A percentile compares a stretch with the other conserved stretches of the same genome.
These are phyloP conservation scores for Paraphaeosphaeria sporulosa DNA, from an alignment of 2,329 filamentous ascomycete species.

Conservation along the genomic window DNA sequence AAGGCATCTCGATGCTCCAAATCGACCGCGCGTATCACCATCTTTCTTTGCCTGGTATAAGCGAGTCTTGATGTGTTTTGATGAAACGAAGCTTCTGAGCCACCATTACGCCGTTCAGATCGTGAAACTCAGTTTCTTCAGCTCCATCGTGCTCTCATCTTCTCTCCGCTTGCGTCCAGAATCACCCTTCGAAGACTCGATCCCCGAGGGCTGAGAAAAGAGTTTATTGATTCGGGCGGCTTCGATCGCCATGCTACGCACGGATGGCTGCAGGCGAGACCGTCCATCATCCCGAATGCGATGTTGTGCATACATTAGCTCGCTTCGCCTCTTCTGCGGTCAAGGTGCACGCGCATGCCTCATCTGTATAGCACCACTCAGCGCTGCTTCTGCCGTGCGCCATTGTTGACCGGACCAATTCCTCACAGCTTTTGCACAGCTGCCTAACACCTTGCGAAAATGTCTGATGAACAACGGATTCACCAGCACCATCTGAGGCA, in stretches of 20 bases:
- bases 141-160: too few relatives aligned
- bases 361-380: background rate
- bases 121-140: too few relatives aligned
- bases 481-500: constrained; percentile 5
- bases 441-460: background rate
- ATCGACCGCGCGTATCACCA: too few relatives aligned
- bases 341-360: background rate
- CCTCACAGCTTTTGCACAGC: constrained; percentile 4
- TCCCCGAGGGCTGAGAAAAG: background rate
- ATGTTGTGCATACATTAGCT: constrained; percentile 1
- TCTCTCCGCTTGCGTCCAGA: too few relatives aligned
- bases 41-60: too few relatives aligned
- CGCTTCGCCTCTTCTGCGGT: constrained; percentile 1
- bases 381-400: background rate
- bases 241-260: background rate
- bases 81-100: too few relatives aligned
- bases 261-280: background rate
- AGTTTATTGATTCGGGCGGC: background rate
- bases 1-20: too few relatives aligned
- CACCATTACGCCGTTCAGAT: too few relatives aligned
- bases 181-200: too few relatives aligned
- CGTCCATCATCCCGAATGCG: background rate
- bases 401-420: background rate
- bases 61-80: too few relatives aligned
- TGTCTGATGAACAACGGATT: background rate